Base-by-base conservation (phyloP, 2,329 filamentous ascomycete genomes). In the Colletotrichum falcatum region DNA sequence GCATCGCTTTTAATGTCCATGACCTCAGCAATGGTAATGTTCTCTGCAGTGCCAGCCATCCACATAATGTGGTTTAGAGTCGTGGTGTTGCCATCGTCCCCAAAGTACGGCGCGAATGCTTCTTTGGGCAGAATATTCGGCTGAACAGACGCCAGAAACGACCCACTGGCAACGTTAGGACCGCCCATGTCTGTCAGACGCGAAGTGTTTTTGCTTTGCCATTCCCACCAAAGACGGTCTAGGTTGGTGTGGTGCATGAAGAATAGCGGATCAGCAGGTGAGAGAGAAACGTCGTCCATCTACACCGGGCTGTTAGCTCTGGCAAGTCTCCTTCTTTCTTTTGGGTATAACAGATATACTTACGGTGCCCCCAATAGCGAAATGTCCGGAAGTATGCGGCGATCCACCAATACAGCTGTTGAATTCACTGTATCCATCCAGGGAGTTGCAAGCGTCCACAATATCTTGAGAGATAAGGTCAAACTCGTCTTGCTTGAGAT, bases 21-120 rank as follows among this genome's bases (percentile, higher is more conserved):
- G 3, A 79, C 71, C 44, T 78, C 77, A 2, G 63, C 66, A 23
- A 79, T 72, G 8, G 68, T 76, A 1, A 70, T 65, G 35, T 72
- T 62, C 12, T 73, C 73, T 16, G 76, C 69, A n/a, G 77, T 74
- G 18, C 73, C 76, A 42, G 74, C 71, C 76, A 78, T 76, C 53
- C 76, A 72, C 30, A 79, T 39, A 39, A 73, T 71, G 70, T 79
- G 77, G 8, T 72, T 69, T 30, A 79, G 56, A 3, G 76, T 78
- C 1, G 73, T 75, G 6, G 39, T 65, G 42, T 71, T 73, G 33
- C 74, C 74, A 4, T 56, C 42, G 54, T 77, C 72, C 2, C 72
- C 75, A 23, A 71, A 68, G 14, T 61, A 66, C 6, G 33, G 53
- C 14, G n/a, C 28, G 14, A 37, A 55, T 5, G 53, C 53, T 1